Base-by-base conservation (phyloP, 2,329 filamentous ascomycete genomes). In the Coniochaeta hoffmannii region DNA sequence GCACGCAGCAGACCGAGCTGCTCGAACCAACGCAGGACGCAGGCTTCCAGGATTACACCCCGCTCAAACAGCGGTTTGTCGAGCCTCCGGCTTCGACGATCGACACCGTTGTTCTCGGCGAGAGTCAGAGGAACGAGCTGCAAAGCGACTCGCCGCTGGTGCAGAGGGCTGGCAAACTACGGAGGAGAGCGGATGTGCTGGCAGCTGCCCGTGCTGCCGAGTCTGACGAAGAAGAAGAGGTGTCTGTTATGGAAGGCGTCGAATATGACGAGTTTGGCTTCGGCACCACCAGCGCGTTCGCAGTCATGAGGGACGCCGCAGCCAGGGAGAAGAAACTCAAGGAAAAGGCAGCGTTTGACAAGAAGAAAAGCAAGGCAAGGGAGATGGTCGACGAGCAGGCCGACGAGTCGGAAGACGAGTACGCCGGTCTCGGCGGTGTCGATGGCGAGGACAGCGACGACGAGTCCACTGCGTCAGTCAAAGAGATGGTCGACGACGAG, bases 321-420 rank as follows among this genome's bases (percentile, higher is more conserved):
- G 78, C 74, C 59, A 73, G 74, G 63, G 71, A 78, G 64, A 81
- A 82, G 63, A 76, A 79, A 53, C 72, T 74, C 6, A 65, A 66
- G 9, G 64, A 66, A 51, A 66, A 68, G n/a, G 76, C 79, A 15
- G 75, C 77, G 1, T 96, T 91, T 63, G 82, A 96, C 72, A 89
- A 87, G 70, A 92, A 90, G 71, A 92, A 88, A 68, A 95, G 90
- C 73, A 86, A 89, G 66, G 93, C 92, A 0, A 91, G 86, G 65
- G 86, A 87, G 24, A 89, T 96, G 80, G 79, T 99, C 35, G 83
- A 97, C 61, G 94, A 97, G 62, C 91, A 96, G 67, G 93, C 94
- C 58, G 90, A 96, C 64, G 94, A 99, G 72, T 99, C 94, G 0
- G 95, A 99, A 67, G 94, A 99, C 68, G 94, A 99, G 70, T 99